Conservation (phyloP, 345 rosid genomes). For the Hibiscus trionum region DNA sequence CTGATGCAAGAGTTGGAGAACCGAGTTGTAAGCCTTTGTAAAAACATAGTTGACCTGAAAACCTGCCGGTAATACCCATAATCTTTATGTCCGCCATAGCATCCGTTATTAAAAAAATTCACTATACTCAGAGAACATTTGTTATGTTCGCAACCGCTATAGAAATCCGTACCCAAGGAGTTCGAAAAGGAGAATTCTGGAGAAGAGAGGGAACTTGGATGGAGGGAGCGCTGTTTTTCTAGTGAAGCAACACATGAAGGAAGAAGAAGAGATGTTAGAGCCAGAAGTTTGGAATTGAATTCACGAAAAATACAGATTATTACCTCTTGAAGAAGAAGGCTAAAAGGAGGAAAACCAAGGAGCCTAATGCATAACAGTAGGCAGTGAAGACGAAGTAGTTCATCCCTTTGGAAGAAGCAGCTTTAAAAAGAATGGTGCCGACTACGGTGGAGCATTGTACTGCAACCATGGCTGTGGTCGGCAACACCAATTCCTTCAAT, state of each 20-base stretch:
- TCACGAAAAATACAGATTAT: neutral
- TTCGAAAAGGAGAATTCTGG: slow-evolving; percentile 22
- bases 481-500: slow-evolving; percentile 20
- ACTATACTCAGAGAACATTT: neutral
- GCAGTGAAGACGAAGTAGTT: slow-evolving; percentile 24
- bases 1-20: slow-evolving; percentile 27
- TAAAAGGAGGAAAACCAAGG: slow-evolving; percentile 23
- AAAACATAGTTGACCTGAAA: neutral
- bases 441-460: slow-evolving; percentile 23
- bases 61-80: neutral
- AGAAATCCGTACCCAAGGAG: slow-evolving; percentile 22
- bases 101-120: neutral
- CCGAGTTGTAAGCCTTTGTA: neutral
- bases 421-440: slow-evolving; percentile 24
- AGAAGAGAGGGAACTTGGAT: slow-evolving; percentile 15
- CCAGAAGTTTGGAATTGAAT: neutral
- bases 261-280: neutral
- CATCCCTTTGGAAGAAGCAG: slow-evolving; percentile 29
- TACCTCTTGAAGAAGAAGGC: slow-evolving; percentile 17
- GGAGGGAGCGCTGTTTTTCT: slow-evolving; percentile 14
- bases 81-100: neutral
- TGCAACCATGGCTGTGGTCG: slow-evolving; percentile 24
- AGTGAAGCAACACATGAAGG: neutral
- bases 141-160: neutral
- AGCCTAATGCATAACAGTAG: slow-evolving; percentile 21